Conservation (phyloP, 1,284 basidiomycete genomes). For the Ganoderma resinaceum region DNA sequence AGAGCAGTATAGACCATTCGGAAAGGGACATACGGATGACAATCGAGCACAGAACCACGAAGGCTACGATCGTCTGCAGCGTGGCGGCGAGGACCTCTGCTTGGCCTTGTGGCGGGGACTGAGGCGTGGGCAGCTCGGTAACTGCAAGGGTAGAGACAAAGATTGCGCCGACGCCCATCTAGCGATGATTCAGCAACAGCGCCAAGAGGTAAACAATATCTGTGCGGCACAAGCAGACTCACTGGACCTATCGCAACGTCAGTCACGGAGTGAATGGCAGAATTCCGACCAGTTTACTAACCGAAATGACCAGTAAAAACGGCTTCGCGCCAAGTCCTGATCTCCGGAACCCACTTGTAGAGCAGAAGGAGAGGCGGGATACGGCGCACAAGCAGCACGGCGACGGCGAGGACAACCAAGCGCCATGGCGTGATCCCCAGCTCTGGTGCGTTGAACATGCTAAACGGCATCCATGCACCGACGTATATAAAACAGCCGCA, state of each 20-base stretch:
- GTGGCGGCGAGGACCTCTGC: constrained; percentile 73
- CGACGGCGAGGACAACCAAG: constrained; percentile 71
- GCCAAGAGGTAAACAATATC: neutral
- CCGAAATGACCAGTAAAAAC: constrained; percentile 91
- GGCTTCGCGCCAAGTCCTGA: constrained; percentile 80
- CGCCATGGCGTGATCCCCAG: constrained; percentile 79
- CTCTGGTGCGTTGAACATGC: constrained; percentile 64
- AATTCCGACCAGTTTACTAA: neutral
- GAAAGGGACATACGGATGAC: constrained; percentile 65
- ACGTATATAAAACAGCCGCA: constrained; percentile 91
- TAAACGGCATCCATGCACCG: constrained; percentile 88
- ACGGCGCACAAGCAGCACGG: constrained; percentile 75
- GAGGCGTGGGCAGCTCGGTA: constrained; percentile 67
- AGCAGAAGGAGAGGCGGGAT: constrained; percentile 79
- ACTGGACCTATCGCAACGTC: constrained; percentile 55
- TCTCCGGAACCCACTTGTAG: constrained; percentile 87
- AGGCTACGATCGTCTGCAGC: constrained; percentile 84
- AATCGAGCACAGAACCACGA: constrained; percentile 86
- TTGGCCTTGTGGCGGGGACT: constrained; percentile 65
- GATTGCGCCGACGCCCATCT: constrained; percentile 86
- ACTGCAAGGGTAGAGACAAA: constrained; percentile 86
- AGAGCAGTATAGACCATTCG: neutral
- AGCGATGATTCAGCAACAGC: constrained; percentile 6
- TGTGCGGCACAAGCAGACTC: constrained; percentile 32
- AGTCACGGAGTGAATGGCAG: neutral